Percentiles rank a stretch among this genome's conserved stretches.
Conservation (phyloP, 2,329 filamentous ascomycete species). For the Drechslera avenae region DNA sequence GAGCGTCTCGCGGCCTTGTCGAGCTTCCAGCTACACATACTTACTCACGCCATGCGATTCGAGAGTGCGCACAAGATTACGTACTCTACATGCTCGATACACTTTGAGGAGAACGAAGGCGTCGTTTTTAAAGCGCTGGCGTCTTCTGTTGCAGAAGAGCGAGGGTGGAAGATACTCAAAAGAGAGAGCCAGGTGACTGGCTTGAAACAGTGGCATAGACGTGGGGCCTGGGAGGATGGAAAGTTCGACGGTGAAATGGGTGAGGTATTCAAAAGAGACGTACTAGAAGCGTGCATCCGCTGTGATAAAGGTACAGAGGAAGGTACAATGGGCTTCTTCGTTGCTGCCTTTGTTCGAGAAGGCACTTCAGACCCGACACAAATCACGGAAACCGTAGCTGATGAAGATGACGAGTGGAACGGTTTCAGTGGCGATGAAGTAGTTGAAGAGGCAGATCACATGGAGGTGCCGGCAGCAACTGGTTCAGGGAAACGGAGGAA, state of each 20-base stretch:
- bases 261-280: slow-evolving; percentile 26
- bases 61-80: slow-evolving; percentile 70
- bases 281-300: slow-evolving; percentile 78
- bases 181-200: slow-evolving; percentile 76
- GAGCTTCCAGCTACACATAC: slow-evolving; percentile 78
- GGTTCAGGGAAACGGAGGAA: slow-evolving; percentile 21
- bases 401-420: slow-evolving; percentile 50
- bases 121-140: slow-evolving; percentile 75
- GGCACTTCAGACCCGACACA: slow-evolving; percentile 4
- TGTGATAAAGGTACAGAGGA: slow-evolving; percentile 80
- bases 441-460: slow-evolving; percentile 1
- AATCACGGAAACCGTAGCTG: slow-evolving; percentile 1
- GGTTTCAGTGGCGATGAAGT: slow-evolving; percentile 50
- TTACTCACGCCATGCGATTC: slow-evolving; percentile 85
- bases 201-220: slow-evolving; percentile 75
- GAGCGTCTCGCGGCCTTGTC: slow-evolving; percentile 75
- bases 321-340: slow-evolving; percentile 94
- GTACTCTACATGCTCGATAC: slow-evolving; percentile 92
- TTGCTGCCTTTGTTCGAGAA: slow-evolving; percentile 80
- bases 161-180: slow-evolving; percentile 78
- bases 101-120: slow-evolving; percentile 84
- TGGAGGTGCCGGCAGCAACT: not conserved
- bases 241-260: slow-evolving; percentile 50
- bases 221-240: slow-evolving; percentile 52
- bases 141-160: slow-evolving; percentile 67